Evolutionary conservation across 805 yeast species (phyloP).

Genomic region (Grigorovia yakushimaensis): DNA sequence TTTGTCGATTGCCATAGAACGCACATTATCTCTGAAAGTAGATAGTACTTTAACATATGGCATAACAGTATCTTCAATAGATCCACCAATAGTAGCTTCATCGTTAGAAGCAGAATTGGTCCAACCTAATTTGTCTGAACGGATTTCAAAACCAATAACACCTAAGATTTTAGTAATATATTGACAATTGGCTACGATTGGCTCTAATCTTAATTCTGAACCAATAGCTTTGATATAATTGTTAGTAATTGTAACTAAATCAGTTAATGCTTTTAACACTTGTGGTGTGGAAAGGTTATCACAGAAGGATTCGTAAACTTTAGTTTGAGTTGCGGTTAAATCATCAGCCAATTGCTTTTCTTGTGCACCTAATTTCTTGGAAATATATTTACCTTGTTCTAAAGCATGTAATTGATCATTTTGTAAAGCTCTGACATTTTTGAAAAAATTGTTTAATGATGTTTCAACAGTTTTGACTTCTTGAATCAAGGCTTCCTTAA

Average conservation of each 20-base stretch:
- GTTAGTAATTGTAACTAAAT: conserved; percentile 62
- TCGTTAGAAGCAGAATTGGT: conserved; percentile 31
- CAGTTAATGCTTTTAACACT: conserved; percentile 56
- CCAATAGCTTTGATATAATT: conserved; percentile 55
- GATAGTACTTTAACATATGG: conserved; percentile 77
- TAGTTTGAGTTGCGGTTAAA: conserved; percentile 42
- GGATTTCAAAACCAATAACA: conserved; percentile 66
- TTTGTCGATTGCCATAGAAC: conserved; percentile 59
- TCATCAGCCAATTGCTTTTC: conserved; percentile 50
- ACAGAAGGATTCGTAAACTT: conserved; percentile 70
- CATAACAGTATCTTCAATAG: conserved; percentile 57
- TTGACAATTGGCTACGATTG: conserved; percentile 49
- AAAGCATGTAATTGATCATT: conserved; percentile 47
- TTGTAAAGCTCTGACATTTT: conserved; percentile 72
- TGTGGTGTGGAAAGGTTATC: conserved; percentile 79
- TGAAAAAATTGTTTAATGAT: conserved; percentile 71
- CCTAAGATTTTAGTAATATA: conserved; percentile 65
- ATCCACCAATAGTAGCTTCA: conserved; percentile 12
- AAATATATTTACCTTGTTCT: conserved; percentile 34
- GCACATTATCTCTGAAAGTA: conserved; percentile 71
- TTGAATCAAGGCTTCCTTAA: conserved; percentile 66
- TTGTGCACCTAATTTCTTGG: conserved; percentile 47
- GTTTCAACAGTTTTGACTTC: conserved; percentile 75
- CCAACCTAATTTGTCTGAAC: conserved; percentile 79
- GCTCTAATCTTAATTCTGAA: conserved; percentile 50